A percentile compares a stretch with the other conserved stretches of the same genome.
Conservation (phyloP, 805 yeast species). For the Millerozyma acaciae region DNA sequence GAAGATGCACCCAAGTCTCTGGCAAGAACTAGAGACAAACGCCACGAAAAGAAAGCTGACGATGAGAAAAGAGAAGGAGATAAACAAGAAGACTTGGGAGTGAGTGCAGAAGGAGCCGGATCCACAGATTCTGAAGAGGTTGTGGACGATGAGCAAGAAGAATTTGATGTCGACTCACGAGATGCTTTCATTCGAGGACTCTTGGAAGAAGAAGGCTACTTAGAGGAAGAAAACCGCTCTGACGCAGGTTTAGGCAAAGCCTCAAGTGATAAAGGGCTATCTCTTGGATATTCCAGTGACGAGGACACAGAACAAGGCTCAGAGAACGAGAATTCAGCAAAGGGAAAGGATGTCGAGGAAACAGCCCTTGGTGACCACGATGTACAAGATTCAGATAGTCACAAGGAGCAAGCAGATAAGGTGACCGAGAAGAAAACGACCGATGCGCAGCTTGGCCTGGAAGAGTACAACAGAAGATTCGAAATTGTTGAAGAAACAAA, state of each 20-base stretch:
- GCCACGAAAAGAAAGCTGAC: not conserved
- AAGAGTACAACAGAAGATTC: not conserved
- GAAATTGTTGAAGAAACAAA: constrained; percentile 1
- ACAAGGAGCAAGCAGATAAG: not conserved
- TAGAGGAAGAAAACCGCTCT: constrained; percentile 7
- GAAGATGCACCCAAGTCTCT: constrained; percentile 5
- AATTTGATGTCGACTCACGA: constrained; percentile 11
- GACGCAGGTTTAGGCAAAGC: no score
- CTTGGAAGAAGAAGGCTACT: constrained; percentile 17
- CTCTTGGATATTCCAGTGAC: constrained; percentile 8
- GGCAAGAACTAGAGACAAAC: not conserved
- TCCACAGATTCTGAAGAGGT: constrained; percentile 1
- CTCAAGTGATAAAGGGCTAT: not conserved
- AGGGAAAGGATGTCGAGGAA: constrained; percentile 3
- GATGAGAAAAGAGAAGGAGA: constrained; percentile 4
- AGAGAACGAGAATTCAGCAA: constrained; percentile 1
- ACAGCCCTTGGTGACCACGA: constrained; percentile 6
- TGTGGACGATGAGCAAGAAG: constrained; percentile 5
- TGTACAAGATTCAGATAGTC: not conserved
- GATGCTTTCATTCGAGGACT: constrained; percentile 13
- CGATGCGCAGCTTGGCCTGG: not conserved
- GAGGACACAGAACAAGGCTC: constrained; percentile 2
- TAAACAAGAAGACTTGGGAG: not conserved
- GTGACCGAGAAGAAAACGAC: no score
- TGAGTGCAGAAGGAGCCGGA: not conserved